Conservation (phyloP, 371 early-diverging fungal genomes). For the Mucor plumbeus region DNA sequence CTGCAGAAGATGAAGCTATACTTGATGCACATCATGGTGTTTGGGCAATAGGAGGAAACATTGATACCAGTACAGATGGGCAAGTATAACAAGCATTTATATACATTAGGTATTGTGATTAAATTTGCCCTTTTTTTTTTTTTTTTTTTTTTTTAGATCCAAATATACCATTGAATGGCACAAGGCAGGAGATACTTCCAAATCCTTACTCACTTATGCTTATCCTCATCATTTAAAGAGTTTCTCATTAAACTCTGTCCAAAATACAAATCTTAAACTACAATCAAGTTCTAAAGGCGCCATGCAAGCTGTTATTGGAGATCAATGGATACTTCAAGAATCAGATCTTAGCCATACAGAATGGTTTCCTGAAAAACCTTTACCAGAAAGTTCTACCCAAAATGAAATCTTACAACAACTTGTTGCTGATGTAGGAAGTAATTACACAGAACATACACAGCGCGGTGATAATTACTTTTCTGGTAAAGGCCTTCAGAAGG, state of each 20-base stretch:
- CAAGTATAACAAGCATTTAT: background rate
- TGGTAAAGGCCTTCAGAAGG: slow-evolving; percentile 74
- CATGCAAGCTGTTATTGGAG: slow-evolving; percentile 67
- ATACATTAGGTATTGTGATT: background rate
- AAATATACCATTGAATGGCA: slow-evolving; percentile 57
- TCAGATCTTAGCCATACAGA: slow-evolving; percentile 34
- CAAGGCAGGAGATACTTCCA: slow-evolving; percentile 32
- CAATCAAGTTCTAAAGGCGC: slow-evolving; percentile 68
- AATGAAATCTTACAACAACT: slow-evolving; percentile 46
- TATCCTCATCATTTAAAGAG: slow-evolving; percentile 62
- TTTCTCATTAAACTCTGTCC: slow-evolving; percentile 27
- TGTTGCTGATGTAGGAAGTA: slow-evolving; percentile 44
- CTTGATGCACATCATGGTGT: slow-evolving; percentile 50
- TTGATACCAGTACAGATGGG: slow-evolving; percentile 25
- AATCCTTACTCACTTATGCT: slow-evolving; percentile 47
- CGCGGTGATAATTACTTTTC: slow-evolving; percentile 71
- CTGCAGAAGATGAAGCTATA: slow-evolving; percentile 34
- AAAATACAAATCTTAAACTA: slow-evolving; percentile 29
- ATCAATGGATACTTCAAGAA: slow-evolving; percentile 64
- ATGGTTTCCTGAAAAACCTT: slow-evolving; percentile 45
- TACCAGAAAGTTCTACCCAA: slow-evolving; percentile 38
- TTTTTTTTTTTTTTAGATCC: background rate
- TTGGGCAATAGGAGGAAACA: slow-evolving; percentile 55
- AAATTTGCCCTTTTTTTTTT: no score
- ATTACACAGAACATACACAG: slow-evolving; percentile 47